These are phyloP conservation scores for Coemansia sp. DNA, from an alignment of 192 early-diverging fungal genomes.

Conservation along the genomic window DNA sequence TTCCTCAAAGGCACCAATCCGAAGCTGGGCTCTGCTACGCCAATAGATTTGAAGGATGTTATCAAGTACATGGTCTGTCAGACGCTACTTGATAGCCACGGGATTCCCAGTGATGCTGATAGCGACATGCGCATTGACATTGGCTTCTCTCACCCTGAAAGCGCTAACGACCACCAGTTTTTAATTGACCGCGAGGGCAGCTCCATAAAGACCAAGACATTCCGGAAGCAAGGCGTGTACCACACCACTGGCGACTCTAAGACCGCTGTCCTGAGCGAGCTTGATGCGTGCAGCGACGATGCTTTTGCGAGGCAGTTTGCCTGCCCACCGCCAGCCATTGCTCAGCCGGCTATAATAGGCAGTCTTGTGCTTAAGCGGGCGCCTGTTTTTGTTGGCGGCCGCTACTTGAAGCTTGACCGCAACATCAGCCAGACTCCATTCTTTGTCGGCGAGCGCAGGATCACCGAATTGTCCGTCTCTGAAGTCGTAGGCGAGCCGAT, in stretches of 20 bases:
- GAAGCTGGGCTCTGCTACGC: not conserved
- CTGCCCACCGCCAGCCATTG: constrained; percentile 31
- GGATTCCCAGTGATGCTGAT: not conserved
- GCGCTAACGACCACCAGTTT: constrained; percentile 26
- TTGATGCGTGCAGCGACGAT: constrained; percentile 16
- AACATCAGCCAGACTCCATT: constrained; percentile 87
- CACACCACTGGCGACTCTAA: constrained; percentile 13
- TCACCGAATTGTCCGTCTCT: constrained; percentile 76
- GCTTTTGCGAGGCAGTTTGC: constrained; percentile 8
- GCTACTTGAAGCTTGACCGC: constrained; percentile 69
- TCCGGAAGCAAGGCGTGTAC: constrained; percentile 19
- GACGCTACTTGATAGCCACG: not conserved
- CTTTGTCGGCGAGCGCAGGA: constrained; percentile 62
- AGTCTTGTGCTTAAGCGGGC: constrained; percentile 48
- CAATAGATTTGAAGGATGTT: constrained; percentile 34
- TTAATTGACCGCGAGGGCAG: constrained; percentile 12
- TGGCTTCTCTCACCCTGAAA: constrained; percentile 22
- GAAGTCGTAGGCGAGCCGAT: constrained; percentile 68
- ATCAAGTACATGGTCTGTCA: constrained; percentile 22
- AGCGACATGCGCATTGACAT: constrained; percentile 39
- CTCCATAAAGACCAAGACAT: constrained; percentile 14
- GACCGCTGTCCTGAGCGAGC: constrained; percentile 10
- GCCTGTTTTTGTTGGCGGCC: constrained; percentile 64
- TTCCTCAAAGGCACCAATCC: not conserved
- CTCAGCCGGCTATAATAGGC: constrained; percentile 26